phyloP scores from a whole-genome alignment of 2,329 filamentous ascomycete species.

The Talaromyces sp. region DNA sequence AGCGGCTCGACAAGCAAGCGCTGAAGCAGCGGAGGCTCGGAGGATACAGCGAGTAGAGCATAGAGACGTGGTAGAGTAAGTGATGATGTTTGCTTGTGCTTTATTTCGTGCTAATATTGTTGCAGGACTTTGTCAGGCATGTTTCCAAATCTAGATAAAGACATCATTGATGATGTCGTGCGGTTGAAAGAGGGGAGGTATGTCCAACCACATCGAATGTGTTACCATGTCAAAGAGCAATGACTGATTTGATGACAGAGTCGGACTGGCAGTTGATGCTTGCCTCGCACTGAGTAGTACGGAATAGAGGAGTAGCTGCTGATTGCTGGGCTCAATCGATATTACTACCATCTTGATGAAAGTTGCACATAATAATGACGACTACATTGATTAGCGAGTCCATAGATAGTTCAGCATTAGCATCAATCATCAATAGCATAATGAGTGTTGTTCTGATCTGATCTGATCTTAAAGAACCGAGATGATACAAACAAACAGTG shows the following conservation, averaged over 20 bases:
- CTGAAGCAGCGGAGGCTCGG: constrained; percentile 83
- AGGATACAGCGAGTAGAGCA: constrained; percentile 82
- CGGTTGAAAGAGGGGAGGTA: constrained; percentile 91
- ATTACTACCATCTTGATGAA: neutral
- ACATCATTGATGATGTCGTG: constrained; percentile 95
- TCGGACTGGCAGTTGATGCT: constrained; percentile 81
- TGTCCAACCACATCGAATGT: constrained; percentile 41
- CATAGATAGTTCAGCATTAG: neutral
- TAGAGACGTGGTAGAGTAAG: constrained; percentile 77
- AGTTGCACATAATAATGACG: neutral
- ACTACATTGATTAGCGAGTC: neutral
- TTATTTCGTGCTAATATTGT: neutral
- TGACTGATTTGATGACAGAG: constrained; percentile 50
- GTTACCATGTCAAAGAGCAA: neutral
- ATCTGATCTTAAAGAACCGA: neutral
- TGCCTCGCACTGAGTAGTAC: constrained; percentile 66
- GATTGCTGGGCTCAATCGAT: neutral
- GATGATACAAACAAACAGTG: neutral
- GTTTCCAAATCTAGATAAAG: constrained; percentile 93
- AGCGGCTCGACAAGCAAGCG: constrained; percentile 84
- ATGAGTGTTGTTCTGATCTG: neutral
- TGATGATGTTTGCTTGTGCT: constrained; percentile 15
- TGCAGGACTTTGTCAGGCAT: constrained; percentile 77
- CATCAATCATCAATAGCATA: neutral
- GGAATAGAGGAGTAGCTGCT: constrained; percentile 7